Evolutionary conservation across 2,329 filamentous ascomycete species (phyloP).

Genomic region (Stemphylium vesicarium): DNA sequence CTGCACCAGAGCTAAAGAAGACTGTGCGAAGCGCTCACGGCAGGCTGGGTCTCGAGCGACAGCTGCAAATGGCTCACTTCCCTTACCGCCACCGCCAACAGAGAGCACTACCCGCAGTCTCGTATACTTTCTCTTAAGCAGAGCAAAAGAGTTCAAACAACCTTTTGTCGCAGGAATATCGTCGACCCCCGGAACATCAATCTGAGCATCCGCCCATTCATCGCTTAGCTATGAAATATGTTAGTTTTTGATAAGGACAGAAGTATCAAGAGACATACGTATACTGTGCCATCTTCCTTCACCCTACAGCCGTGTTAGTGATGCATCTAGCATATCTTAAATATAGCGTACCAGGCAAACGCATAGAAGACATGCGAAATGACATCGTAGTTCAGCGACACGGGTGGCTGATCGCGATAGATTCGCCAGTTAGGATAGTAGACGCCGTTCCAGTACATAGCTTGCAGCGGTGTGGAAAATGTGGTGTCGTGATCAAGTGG

Average conservation of each 20-base stretch:
- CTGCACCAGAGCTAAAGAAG: constrained; percentile 70
- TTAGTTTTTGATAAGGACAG: constrained; percentile 26
- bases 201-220: constrained; percentile 76
- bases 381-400: constrained; percentile 74
- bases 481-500: constrained; percentile 32
- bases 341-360: constrained; percentile 65
- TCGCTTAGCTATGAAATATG: constrained; percentile 68
- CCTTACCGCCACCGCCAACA: constrained; percentile 73
- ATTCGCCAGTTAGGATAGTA: constrained; percentile 84
- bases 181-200: constrained; percentile 69
- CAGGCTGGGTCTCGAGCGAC: constrained; percentile 67
- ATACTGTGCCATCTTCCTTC: constrained; percentile 73
- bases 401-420: constrained; percentile 75
- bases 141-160: constrained; percentile 74
- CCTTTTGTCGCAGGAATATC: constrained; percentile 45
- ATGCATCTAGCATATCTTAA: constrained; percentile 12
- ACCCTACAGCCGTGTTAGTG: constrained; percentile 57
- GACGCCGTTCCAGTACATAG: constrained; percentile 69
- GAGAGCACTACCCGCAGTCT: constrained; percentile 79
- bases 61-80: constrained; percentile 69
- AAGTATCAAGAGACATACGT: constrained; percentile 63
- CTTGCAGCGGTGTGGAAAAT: constrained; percentile 39
- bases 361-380: constrained; percentile 85
- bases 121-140: constrained; percentile 72
- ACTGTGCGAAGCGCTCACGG: constrained; percentile 73